Conservation (phyloP, 1,139 yeast species). For the Suhomyces anneliseae region DNA sequence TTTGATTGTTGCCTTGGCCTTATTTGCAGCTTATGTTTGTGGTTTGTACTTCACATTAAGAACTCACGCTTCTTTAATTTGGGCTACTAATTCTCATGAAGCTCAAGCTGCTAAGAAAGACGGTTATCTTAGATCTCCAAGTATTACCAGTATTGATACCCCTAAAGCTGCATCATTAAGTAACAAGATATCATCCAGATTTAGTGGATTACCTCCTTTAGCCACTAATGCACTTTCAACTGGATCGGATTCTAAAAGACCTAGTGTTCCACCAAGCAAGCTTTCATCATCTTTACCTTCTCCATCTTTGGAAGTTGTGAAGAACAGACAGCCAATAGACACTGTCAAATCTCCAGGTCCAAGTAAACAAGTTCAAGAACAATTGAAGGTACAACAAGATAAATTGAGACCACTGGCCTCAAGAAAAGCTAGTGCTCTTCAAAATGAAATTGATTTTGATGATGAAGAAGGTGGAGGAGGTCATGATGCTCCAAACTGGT, state of each 20-base stretch:
- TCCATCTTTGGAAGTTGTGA: constrained; percentile 24
- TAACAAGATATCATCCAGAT: constrained; percentile 1
- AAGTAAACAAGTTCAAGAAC: neutral
- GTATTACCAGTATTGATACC: constrained; percentile 32
- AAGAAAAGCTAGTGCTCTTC: constrained; percentile 11
- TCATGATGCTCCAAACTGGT: constrained; percentile 98
- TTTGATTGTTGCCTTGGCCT: constrained; percentile 71
- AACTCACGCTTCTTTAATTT: constrained; percentile 94
- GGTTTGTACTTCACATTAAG: constrained; percentile 91
- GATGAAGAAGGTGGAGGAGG: constrained; percentile 54
- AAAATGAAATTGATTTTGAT: constrained; percentile 19
- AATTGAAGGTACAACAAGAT: constrained; percentile 1
- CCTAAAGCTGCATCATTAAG: constrained; percentile 7
- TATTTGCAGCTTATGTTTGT: constrained; percentile 83
- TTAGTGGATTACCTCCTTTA: constrained; percentile 12
- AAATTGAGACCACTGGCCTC: constrained; percentile 5
- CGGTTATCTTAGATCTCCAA: constrained; percentile 30
- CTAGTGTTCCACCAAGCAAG: constrained; percentile 6
- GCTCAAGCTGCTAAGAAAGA: constrained; percentile 24
- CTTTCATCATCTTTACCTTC: constrained; percentile 13
- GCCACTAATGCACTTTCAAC: constrained; percentile 5
- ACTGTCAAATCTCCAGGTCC: neutral
- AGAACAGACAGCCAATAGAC: constrained; percentile 8
- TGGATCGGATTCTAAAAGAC: constrained; percentile 9
- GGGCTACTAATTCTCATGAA: constrained; percentile 65